phyloP scores from a whole-genome alignment of 257 asterid genomes.

The Rauvolfia tetraphylla region DNA sequence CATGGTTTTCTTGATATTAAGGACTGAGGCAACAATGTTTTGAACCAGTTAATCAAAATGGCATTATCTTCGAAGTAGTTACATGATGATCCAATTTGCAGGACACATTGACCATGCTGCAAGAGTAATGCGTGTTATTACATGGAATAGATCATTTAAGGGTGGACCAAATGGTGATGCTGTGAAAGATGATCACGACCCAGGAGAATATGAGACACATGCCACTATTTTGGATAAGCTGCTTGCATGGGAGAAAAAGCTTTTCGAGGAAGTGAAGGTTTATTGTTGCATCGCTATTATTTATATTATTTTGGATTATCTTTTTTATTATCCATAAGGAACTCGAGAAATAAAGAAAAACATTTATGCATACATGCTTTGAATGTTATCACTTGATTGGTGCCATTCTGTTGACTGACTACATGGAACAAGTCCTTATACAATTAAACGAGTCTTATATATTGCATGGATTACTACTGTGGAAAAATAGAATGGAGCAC shows the following conservation, averaged over 20 bases:
- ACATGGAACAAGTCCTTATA: background rate
- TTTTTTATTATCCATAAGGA: background rate
- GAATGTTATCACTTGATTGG: background rate
- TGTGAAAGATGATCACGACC: constrained; percentile 45
- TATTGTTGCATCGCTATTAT: background rate
- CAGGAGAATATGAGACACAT: constrained; percentile 77
- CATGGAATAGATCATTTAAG: constrained; percentile 91
- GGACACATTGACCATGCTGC: constrained; percentile 96
- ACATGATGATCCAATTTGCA: constrained; percentile 35
- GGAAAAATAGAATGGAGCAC: background rate
- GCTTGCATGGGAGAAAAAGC: constrained; percentile 98
- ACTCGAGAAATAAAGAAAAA: too few species aligned
- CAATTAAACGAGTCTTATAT: background rate
- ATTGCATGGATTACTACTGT: background rate
- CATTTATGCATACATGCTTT: background rate
- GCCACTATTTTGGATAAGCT: constrained; percentile 95
- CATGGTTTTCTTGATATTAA: background rate
- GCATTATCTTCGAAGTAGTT: constrained; percentile 9
- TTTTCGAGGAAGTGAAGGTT: constrained; percentile 97
- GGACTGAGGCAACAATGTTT: background rate
- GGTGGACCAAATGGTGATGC: constrained; percentile 64
- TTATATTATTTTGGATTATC: background rate
- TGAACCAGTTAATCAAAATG: background rate
- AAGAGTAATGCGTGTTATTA: constrained; percentile 92
- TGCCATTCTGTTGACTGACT: background rate